phyloP scores from a whole-genome alignment of 225 moss, liverwort and hornwort species.

The Pleurozium schreberi region DNA sequence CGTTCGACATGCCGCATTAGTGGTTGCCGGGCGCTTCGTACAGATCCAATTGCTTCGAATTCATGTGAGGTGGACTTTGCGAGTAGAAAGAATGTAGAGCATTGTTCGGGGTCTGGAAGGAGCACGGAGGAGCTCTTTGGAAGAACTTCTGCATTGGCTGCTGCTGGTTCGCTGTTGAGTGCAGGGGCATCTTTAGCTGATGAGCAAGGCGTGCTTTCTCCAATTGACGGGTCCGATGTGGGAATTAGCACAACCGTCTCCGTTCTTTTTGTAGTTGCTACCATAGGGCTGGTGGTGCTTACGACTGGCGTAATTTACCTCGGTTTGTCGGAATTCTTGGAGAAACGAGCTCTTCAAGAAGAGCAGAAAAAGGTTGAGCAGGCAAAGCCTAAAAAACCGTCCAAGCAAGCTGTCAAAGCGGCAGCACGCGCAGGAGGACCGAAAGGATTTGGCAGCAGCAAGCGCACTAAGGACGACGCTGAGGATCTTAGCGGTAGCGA shows the following conservation, averaged over 20 bases:
- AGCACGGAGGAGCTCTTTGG: not conserved
- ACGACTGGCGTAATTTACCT: constrained; percentile 30
- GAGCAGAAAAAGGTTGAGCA: constrained; percentile 25
- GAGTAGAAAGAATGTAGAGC: not conserved
- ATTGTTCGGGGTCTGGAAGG: constrained; percentile 2
- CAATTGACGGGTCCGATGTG: constrained; percentile 11
- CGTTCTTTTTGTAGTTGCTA: constrained; percentile 23
- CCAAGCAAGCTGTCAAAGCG: constrained; percentile 20
- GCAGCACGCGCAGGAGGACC: constrained; percentile 25
- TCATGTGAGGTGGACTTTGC: not conserved
- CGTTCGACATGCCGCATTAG: not conserved
- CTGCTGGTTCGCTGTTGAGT: not conserved
- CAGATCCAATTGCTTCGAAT: not conserved
- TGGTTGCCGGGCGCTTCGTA: not conserved
- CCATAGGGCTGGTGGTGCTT: constrained; percentile 19
- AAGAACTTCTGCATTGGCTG: not conserved
- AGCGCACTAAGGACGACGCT: constrained; percentile 11
- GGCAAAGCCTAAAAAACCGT: constrained; percentile 9
- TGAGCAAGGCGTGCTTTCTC: not conserved
- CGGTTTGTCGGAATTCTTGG: constrained; percentile 27
- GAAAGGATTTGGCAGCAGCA: constrained; percentile 37
- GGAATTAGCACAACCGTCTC: constrained; percentile 31
- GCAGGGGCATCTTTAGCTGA: constrained; percentile 21
- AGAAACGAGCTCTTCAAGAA: constrained; percentile 27
- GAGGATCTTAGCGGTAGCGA: constrained; percentile 5